phyloP scores from a whole-genome alignment of 352 stramenopile genomes.

The Pythium dissotocum region DNA sequence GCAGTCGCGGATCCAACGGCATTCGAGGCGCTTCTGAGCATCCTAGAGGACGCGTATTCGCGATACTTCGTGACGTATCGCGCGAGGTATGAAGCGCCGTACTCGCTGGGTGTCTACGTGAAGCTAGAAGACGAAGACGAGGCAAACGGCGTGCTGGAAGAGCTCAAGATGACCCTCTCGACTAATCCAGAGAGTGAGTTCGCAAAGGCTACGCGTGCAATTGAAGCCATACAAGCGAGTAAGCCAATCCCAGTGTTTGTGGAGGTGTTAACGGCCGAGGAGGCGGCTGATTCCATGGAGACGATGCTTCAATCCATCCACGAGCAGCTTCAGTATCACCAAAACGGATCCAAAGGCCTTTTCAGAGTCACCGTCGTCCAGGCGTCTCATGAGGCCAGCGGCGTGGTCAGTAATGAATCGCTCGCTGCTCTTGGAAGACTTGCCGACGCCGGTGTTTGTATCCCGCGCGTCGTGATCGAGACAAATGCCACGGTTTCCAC shows the following conservation, averaged over 20 bases:
- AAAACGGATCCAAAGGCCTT: background rate
- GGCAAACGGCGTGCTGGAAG: background rate
- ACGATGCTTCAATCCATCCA: background rate
- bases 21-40: background rate
- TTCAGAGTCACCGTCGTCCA: background rate
- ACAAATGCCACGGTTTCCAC: constrained; percentile 1
- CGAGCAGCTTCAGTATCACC: background rate
- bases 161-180: background rate
- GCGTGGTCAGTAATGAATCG: background rate
- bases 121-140: constrained; percentile 2
- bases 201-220: background rate
- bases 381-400: background rate
- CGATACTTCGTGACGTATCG: constrained; percentile 5
- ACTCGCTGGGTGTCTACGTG: constrained; percentile 12
- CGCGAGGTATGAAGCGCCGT: constrained; percentile 4
- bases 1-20: background rate
- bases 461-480: background rate
- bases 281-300: background rate
- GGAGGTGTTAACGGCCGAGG: background rate
- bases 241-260: background rate
- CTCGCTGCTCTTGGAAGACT: background rate
- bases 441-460: background rate
- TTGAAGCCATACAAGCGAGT: background rate
- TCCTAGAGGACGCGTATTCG: background rate
- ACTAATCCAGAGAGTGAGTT: background rate